A percentile compares a stretch with the other conserved stretches of the same genome.
Evolutionary conservation across 192 early-diverging fungal genomes (phyloP).

Genomic region (Podila epigama): DNA sequence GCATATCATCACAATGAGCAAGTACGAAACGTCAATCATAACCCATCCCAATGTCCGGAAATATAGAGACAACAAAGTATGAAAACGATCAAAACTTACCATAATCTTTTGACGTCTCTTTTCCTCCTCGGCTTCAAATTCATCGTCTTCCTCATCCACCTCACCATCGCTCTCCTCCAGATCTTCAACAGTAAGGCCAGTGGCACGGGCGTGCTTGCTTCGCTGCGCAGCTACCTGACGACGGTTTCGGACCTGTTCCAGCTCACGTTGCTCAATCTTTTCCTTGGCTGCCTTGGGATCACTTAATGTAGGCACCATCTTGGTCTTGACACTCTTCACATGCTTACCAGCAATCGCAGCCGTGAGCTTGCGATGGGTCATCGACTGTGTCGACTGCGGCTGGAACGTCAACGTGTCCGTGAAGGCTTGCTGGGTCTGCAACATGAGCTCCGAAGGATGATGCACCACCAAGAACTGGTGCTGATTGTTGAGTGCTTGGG

Average conservation of each 20-base stretch:
- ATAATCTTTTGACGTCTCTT: slow-evolving; percentile 42
- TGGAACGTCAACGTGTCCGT: slow-evolving; percentile 70
- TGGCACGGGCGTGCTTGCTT: slow-evolving; percentile 55
- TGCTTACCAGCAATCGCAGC: slow-evolving; percentile 72
- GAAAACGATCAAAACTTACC: slow-evolving; percentile 12
- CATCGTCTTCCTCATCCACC: slow-evolving; percentile 56
- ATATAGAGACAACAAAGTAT: not conserved
- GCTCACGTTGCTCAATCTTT: slow-evolving; percentile 60
- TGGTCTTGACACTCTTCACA: slow-evolving; percentile 68
- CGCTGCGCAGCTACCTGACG: slow-evolving; percentile 60
- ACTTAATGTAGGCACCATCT: slow-evolving; percentile 66
- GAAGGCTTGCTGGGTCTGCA: slow-evolving; percentile 74
- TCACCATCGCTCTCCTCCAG: slow-evolving; percentile 41
- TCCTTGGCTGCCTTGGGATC: slow-evolving; percentile 74
- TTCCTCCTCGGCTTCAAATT: slow-evolving; percentile 51
- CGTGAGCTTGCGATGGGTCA: slow-evolving; percentile 72
- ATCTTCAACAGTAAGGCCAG: slow-evolving; percentile 33
- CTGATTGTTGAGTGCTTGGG: slow-evolving; percentile 56
- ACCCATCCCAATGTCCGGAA: no score
- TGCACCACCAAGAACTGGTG: slow-evolving; percentile 70
- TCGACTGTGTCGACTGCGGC: slow-evolving; percentile 62
- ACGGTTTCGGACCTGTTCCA: slow-evolving; percentile 61
- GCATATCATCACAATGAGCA: no score
- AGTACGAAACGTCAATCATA: no score
- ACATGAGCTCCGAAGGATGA: slow-evolving; percentile 58